These are phyloP conservation scores for Moesziomyces antarcticus DNA, from an alignment of 1,284 basidiomycete genomes.

Conservation along the genomic window DNA sequence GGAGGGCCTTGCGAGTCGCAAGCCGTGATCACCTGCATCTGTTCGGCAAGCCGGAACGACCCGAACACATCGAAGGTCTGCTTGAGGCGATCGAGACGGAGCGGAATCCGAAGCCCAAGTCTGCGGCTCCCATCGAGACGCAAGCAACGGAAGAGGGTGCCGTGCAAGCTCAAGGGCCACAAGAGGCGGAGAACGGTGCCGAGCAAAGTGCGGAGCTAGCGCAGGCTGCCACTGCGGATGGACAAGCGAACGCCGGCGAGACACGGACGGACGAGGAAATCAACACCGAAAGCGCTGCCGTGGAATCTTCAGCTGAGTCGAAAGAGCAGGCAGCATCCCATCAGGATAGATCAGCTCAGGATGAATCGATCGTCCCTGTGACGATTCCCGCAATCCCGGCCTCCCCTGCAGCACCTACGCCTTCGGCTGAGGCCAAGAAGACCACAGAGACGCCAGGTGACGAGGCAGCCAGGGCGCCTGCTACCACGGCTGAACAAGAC, in stretches of 20 bases:
- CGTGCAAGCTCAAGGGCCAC: neutral
- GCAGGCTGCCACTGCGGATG: neutral
- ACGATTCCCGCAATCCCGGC: neutral
- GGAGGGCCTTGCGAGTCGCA: slow-evolving; percentile 56
- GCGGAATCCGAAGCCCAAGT: slow-evolving; percentile 36
- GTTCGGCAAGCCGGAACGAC: slow-evolving; percentile 39
- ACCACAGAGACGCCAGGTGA: neutral
- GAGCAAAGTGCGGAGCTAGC: neutral
- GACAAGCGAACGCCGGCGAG: neutral
- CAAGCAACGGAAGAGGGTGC: neutral
- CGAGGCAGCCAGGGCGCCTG: neutral
- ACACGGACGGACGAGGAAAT: neutral
- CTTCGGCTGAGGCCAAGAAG: neutral
- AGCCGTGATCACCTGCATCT: slow-evolving; percentile 47
- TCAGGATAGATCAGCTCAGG: neutral
- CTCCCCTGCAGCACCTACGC: neutral
- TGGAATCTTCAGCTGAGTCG: neutral
- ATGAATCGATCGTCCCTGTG: neutral
- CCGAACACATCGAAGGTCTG: slow-evolving; percentile 48
- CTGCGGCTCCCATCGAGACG: slow-evolving; percentile 1
- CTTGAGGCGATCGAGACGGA: slow-evolving; percentile 48
- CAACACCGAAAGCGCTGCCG: neutral
- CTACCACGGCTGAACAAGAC: neutral
- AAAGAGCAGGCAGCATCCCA: neutral
- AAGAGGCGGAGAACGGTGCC: neutral